These are phyloP conservation scores for Periglandula ipomoeae DNA, from an alignment of 2,329 filamentous ascomycete species.

Conservation along the genomic window DNA sequence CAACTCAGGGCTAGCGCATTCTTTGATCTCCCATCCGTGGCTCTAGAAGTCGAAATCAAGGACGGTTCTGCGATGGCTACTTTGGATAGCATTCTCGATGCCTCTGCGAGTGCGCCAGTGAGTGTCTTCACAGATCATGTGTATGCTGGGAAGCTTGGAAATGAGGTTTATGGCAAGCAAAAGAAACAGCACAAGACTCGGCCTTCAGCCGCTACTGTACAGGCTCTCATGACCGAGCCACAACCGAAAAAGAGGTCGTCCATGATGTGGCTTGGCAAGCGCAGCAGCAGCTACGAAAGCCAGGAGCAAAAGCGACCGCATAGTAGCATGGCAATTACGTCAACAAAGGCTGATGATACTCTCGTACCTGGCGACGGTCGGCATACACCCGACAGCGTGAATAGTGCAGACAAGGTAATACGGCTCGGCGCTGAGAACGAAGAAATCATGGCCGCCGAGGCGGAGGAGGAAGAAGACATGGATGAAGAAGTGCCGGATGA, in stretches of 20 bases:
- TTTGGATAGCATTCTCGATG: slow-evolving; percentile 84
- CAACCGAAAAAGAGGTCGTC: slow-evolving; percentile 38
- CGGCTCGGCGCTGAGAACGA: slow-evolving; percentile 18
- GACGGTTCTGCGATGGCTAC: slow-evolving; percentile 81
- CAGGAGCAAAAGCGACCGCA: slow-evolving; percentile 18
- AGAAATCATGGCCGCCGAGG: slow-evolving; percentile 13
- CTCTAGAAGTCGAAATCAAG: slow-evolving; percentile 47
- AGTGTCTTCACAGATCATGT: slow-evolving; percentile 86
- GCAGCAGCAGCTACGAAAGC: slow-evolving; percentile 21
- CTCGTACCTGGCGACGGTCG: slow-evolving; percentile 1
- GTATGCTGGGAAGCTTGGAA: slow-evolving; percentile 65
- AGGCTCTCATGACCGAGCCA: slow-evolving; percentile 14
- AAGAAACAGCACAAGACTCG: slow-evolving; percentile 37
- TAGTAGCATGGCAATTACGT: slow-evolving; percentile 16
- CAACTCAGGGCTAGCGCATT: slow-evolving; percentile 86
- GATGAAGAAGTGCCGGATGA: slow-evolving; percentile 38
- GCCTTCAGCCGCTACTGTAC: slow-evolving; percentile 18
- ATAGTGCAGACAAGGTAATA: slow-evolving; percentile 8
- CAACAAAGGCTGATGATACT: slow-evolving; percentile 12
- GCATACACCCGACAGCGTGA: slow-evolving; percentile 1
- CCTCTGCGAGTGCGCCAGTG: slow-evolving; percentile 78
- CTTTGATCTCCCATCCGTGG: slow-evolving; percentile 61
- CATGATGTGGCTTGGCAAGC: slow-evolving; percentile 38
- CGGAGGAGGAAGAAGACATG: slow-evolving; percentile 32
- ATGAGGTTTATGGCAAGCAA: slow-evolving; percentile 62